These are phyloP conservation scores for Leccinum sublutescens DNA, from an alignment of 768 basidiomycete species.

Conservation along the genomic window DNA sequence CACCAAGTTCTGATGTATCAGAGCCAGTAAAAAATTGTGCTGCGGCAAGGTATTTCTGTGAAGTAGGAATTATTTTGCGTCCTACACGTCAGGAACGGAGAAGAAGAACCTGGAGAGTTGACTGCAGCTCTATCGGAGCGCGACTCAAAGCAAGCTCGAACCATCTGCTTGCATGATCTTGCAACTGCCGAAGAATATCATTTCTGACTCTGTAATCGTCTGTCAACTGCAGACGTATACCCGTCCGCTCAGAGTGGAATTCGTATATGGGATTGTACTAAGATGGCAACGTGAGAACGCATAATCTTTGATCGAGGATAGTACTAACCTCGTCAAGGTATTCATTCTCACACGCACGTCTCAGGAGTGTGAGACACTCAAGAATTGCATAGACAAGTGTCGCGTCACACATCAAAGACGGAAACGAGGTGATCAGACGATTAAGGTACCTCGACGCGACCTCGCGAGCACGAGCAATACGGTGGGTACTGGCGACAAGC, in stretches of 20 bases:
- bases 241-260: conserved; percentile 75
- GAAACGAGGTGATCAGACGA: conserved; percentile 85
- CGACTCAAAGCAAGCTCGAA: conserved; percentile 83
- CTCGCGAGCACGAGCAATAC: conserved; percentile 76
- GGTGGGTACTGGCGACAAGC: conserved; percentile 77
- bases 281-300: neutral
- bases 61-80: neutral
- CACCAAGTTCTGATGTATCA: conserved; percentile 85
- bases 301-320: neutral
- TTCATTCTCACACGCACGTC: conserved; percentile 56
- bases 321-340: too few relatives aligned
- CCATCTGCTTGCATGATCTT: conserved; percentile 77
- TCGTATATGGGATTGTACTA: conserved; percentile 89
- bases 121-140: conserved; percentile 90
- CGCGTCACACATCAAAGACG: conserved; percentile 90
- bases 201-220: conserved; percentile 86
- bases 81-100: neutral
- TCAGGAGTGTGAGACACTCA: conserved; percentile 86
- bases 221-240: conserved; percentile 73
- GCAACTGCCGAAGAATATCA: conserved; percentile 74
- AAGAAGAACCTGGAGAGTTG: conserved; percentile 75
- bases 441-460: conserved; percentile 82
- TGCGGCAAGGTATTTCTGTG: conserved; percentile 83
- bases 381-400: conserved; percentile 85
- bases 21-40: conserved; percentile 67